phyloP scores from a whole-genome alignment of 345 rosid species.

The Eutrema yunnanense region DNA sequence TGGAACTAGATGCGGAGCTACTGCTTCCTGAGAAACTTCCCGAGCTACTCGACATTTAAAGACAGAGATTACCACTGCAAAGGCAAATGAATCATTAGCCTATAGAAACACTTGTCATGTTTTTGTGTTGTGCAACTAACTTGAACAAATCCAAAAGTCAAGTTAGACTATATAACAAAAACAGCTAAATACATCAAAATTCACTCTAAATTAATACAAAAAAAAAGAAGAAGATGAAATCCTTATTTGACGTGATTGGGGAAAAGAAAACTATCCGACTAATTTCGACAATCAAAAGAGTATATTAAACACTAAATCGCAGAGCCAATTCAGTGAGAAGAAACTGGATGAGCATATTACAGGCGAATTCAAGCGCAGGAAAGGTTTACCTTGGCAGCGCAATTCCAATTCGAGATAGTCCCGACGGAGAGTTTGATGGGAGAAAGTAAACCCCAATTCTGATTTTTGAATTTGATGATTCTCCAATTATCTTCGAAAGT shows the following conservation, averaged over 20 bases:
- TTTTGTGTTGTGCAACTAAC: neutral
- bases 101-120: neutral
- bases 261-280: neutral
- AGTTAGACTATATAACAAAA: neutral
- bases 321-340: neutral
- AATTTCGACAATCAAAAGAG: neutral
- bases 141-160: neutral
- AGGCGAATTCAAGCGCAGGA: too few relatives aligned
- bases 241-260: neutral
- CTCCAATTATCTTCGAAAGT: neutral
- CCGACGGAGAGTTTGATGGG: neutral
- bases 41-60: constrained; percentile 35
- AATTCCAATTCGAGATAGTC: neutral
- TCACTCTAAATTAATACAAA: neutral
- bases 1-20: constrained; percentile 34
- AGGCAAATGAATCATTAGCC: neutral
- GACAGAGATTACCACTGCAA: neutral
- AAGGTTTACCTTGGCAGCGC: neutral
- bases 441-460: neutral
- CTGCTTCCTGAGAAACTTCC: constrained; percentile 43
- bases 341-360: neutral
- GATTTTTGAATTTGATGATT: constrained; percentile 15
- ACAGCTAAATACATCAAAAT: neutral
- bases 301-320: neutral
- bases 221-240: neutral